Percentiles rank a stretch among this genome's conserved stretches.
These are phyloP conservation scores for Escallonia herrerae DNA, from an alignment of 129 eudicot species.

Conservation along the genomic window DNA sequence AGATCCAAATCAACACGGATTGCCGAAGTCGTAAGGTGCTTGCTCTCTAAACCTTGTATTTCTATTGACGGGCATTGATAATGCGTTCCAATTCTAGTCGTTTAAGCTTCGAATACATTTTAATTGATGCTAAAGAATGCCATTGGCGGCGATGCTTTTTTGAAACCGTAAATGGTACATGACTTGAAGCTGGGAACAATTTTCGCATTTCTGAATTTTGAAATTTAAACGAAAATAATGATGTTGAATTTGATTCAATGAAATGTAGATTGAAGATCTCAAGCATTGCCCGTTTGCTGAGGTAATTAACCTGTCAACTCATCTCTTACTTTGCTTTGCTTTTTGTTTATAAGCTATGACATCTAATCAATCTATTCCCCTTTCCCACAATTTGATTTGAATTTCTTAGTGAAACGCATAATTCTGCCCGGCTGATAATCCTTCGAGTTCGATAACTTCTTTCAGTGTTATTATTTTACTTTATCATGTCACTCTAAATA, in stretches of 20 bases:
- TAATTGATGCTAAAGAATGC: too few relatives aligned
- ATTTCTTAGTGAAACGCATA: constrained; percentile 1
- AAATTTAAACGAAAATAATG: not conserved
- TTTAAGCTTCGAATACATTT: too few relatives aligned
- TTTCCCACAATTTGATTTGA: not conserved
- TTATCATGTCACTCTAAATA: not conserved
- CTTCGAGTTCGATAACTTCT: not conserved
- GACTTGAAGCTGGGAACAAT: constrained; percentile 13
- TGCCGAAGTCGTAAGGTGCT: constrained; percentile 69
- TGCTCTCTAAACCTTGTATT: not conserved
- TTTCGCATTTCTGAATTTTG: constrained; percentile 14
- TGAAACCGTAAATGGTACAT: not conserved
- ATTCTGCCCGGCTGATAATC: not conserved
- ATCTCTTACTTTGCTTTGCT: not conserved
- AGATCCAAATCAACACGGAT: constrained; percentile 79
- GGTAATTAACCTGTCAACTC: constrained; percentile 25
- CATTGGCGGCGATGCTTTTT: too few relatives aligned
- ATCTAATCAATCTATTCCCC: too few relatives aligned
- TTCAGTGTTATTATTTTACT: not conserved
- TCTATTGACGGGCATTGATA: not conserved
- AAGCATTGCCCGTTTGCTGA: constrained; percentile 86
- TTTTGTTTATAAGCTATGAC: too few relatives aligned
- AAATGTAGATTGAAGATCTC: constrained; percentile 84
- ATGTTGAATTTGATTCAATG: not conserved
- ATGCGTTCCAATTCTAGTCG: too few relatives aligned